Conservation (phyloP, 2,329 filamentous ascomycete species). For the Xylaria sp. region DNA sequence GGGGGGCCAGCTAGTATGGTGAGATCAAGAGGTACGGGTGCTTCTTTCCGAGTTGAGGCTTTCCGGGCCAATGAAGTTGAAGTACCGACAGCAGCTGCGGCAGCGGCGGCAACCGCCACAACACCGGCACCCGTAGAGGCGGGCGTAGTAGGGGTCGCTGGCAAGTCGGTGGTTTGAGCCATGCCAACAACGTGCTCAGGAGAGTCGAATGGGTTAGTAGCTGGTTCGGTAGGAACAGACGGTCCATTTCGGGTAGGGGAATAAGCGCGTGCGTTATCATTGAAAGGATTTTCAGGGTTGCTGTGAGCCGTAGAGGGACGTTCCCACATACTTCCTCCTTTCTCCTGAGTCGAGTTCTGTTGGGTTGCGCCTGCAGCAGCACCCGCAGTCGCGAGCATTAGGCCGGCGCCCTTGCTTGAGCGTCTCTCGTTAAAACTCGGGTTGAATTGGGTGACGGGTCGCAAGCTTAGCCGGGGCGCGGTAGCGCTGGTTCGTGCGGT, state of each 20-base stretch:
- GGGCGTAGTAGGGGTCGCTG: constrained; percentile 47
- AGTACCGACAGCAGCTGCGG: constrained; percentile 47
- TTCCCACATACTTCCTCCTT: constrained; percentile 59
- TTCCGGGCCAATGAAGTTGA: constrained; percentile 56
- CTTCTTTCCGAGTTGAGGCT: constrained; percentile 66
- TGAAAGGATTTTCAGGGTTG: constrained; percentile 77
- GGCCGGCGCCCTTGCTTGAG: constrained; percentile 60
- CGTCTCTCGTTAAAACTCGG: constrained; percentile 71
- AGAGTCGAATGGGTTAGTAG: constrained; percentile 52
- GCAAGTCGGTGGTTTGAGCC: constrained; percentile 52
- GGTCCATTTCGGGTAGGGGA: constrained; percentile 56
- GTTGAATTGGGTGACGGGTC: constrained; percentile 85
- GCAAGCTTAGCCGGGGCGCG: constrained; percentile 85
- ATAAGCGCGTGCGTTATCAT: constrained; percentile 61
- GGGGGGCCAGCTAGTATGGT: constrained; percentile 62
- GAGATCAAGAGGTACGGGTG: constrained; percentile 64
- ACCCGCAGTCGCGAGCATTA: constrained; percentile 50
- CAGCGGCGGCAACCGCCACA: constrained; percentile 52
- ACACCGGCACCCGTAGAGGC: constrained; percentile 55
- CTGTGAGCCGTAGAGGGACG: constrained; percentile 58
- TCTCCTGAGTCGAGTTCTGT: constrained; percentile 46
- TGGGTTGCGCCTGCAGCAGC: constrained; percentile 44
- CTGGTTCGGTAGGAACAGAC: constrained; percentile 43
- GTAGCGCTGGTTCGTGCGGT: constrained; percentile 61
- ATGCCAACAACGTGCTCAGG: constrained; percentile 54